Percentiles rank a stretch among this genome's conserved stretches.
Conservation (phyloP, 306 rosid genomes). For the Abrus pulchellus region DNA sequence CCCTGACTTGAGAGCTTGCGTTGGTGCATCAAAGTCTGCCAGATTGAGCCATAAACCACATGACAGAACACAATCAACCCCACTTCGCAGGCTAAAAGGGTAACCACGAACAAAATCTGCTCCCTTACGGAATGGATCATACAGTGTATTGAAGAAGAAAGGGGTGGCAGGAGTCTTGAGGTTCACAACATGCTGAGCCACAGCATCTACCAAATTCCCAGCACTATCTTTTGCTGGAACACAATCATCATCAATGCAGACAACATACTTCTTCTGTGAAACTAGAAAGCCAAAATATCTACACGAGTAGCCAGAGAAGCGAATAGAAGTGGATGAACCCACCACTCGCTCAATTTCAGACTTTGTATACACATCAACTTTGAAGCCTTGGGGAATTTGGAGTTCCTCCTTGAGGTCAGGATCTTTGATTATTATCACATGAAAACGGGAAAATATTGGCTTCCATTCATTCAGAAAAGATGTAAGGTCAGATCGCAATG, state of each 20-base stretch:
- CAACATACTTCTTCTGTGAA: conserved; percentile 82
- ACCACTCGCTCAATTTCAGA: conserved; percentile 74
- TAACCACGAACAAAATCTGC: conserved; percentile 98
- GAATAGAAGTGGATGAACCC: conserved; percentile 72
- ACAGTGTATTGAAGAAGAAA: conserved; percentile 96
- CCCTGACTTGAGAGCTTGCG: conserved; percentile 86
- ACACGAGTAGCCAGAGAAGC: conserved; percentile 92
- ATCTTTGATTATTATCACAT: conserved; percentile 87
- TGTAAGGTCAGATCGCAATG: conserved; percentile 74
- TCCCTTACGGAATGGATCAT: conserved; percentile 92
- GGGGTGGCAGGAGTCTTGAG: conserved; percentile 96
- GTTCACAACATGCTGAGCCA: conserved; percentile 82
- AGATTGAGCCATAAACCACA: conserved; percentile 97
- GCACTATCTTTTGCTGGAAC: conserved; percentile 75
- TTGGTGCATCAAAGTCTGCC: conserved; percentile 95
- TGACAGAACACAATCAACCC: conserved; percentile 86
- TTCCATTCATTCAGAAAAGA: conserved; percentile 85
- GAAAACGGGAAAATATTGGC: conserved; percentile 76
- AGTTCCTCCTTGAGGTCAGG: conserved; percentile 88
- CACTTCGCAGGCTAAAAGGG: conserved; percentile 94
- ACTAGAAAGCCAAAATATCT: conserved; percentile 92
- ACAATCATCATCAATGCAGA: conserved; percentile 95
- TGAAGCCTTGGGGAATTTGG: conserved; percentile 77
- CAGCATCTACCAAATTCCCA: conserved; percentile 70
- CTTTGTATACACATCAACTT: conserved; percentile 64